Conservation (phyloP, 192 early-diverging fungal genomes). For the Linnemannia hyalina region DNA sequence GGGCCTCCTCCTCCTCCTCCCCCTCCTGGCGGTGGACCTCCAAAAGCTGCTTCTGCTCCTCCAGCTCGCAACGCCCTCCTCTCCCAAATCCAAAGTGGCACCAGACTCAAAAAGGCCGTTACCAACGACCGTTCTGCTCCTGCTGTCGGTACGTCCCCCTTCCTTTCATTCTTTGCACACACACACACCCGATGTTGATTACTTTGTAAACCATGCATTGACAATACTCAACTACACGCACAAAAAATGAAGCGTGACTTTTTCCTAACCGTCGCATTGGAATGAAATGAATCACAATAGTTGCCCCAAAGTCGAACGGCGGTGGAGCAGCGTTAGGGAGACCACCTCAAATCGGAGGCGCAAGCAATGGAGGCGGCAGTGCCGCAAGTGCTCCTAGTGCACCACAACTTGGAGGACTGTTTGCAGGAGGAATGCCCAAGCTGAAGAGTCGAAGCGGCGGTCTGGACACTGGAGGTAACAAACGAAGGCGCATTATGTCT, state of each 20-base stretch:
- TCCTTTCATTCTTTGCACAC: not conserved
- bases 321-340: conserved; percentile 38
- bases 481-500: not conserved
- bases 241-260: not conserved
- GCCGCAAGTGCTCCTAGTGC: conserved; percentile 44
- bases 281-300: conserved; percentile 2
- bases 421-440: conserved; percentile 75
- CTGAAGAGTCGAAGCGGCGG: conserved; percentile 69
- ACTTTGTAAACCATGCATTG: not conserved
- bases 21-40: conserved; percentile 50
- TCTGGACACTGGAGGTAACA: conserved; percentile 62
- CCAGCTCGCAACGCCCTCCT: conserved; percentile 68
- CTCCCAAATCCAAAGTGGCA: conserved; percentile 80
- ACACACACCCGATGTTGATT: not conserved
- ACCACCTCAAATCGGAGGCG: conserved; percentile 46
- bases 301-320: conserved; percentile 18
- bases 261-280: not conserved
- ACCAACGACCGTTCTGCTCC: conserved; percentile 83
- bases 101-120: conserved; percentile 71
- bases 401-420: conserved; percentile 69
- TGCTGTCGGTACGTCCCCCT: conserved; percentile 52
- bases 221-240: not conserved
- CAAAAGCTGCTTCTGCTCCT: conserved; percentile 13
- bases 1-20: conserved; percentile 22
- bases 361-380: conserved; percentile 17